A percentile compares a stretch with the other conserved stretches of the same genome.
Conservation (phyloP, 2,329 filamentous ascomycete species). For the Aureobasidium zeae region DNA sequence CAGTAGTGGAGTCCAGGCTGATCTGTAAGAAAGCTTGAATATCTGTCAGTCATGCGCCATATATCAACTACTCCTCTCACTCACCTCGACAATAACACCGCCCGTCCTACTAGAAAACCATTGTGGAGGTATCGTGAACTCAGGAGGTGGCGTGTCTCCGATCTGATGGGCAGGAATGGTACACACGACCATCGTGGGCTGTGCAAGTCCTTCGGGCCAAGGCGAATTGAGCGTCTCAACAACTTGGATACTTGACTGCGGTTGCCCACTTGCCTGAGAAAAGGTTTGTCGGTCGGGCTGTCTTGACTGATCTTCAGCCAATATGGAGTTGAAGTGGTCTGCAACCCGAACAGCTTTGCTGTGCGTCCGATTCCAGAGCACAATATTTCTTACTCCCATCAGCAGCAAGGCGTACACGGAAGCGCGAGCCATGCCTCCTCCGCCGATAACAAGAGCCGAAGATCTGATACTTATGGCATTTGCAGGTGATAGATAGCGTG, state of each 20-base stretch:
- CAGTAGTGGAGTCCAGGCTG: conserved; percentile 61
- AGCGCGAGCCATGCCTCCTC: conserved; percentile 68
- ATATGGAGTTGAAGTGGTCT: conserved; percentile 56
- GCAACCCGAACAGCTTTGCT: conserved; percentile 60
- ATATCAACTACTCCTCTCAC: conserved; percentile 31
- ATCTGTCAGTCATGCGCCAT: conserved; percentile 1
- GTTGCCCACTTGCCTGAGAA: not conserved
- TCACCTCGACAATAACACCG: conserved; percentile 59
- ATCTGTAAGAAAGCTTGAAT: conserved; percentile 53
- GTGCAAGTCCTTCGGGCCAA: conserved; percentile 55
- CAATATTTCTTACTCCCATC: conserved; percentile 65
- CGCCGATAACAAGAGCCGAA: conserved; percentile 47
- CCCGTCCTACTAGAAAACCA: conserved; percentile 68
- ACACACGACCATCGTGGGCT: conserved; percentile 65
- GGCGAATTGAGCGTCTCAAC: conserved; percentile 48
- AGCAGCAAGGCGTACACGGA: conserved; percentile 71
- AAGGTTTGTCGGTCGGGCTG: conserved; percentile 14
- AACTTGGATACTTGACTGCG: conserved; percentile 42
- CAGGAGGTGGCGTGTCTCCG: conserved; percentile 53
- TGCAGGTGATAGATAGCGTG: conserved; percentile 62
- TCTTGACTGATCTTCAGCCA: conserved; percentile 20
- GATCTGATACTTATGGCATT: conserved; percentile 47
- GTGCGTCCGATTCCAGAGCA: conserved; percentile 62
- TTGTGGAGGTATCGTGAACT: conserved; percentile 58
- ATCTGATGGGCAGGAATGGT: conserved; percentile 65